Evolutionary conservation across 257 asterid species (phyloP).

Genomic region (Nicotiana knightiana): DNA sequence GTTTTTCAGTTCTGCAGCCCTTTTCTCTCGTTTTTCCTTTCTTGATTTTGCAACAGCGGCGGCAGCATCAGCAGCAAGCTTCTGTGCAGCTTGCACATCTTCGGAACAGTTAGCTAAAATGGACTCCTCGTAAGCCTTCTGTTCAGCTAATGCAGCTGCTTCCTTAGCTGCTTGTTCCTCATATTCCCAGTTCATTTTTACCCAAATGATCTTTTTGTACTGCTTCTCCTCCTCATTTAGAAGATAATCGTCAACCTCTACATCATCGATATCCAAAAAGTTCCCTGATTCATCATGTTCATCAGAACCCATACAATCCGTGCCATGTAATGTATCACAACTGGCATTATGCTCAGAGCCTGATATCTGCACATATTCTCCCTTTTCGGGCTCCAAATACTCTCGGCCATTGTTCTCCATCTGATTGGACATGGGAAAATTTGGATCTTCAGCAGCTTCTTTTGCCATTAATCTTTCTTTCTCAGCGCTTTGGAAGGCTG

Average conservation of each 20-base stretch:
- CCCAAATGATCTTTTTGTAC: constrained; percentile 67
- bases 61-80: constrained; percentile 60
- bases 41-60: constrained; percentile 49
- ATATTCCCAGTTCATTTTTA: constrained; percentile 68
- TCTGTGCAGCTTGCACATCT: constrained; percentile 36
- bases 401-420: background rate
- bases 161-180: constrained; percentile 90
- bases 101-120: constrained; percentile 43
- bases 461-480: constrained; percentile 30
- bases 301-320: constrained; percentile 20
- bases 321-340: constrained; percentile 22
- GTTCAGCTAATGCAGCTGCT: constrained; percentile 53
- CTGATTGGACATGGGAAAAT: background rate
- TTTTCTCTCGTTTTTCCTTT: constrained; percentile 65
- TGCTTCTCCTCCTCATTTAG: constrained; percentile 60
- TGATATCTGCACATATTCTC: constrained; percentile 21
- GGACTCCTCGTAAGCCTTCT: constrained; percentile 43
- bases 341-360: constrained; percentile 23
- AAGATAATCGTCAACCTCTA: constrained; percentile 61
- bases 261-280: constrained; percentile 72
- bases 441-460: background rate
- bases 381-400: constrained; percentile 12
- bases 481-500: constrained; percentile 80
- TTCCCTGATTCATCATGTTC: constrained; percentile 47
- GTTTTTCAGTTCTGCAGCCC: constrained; percentile 52